These are phyloP conservation scores for Cryptococcus sp. DNA, from an alignment of 1,284 basidiomycete genomes.

Conservation along the genomic window DNA sequence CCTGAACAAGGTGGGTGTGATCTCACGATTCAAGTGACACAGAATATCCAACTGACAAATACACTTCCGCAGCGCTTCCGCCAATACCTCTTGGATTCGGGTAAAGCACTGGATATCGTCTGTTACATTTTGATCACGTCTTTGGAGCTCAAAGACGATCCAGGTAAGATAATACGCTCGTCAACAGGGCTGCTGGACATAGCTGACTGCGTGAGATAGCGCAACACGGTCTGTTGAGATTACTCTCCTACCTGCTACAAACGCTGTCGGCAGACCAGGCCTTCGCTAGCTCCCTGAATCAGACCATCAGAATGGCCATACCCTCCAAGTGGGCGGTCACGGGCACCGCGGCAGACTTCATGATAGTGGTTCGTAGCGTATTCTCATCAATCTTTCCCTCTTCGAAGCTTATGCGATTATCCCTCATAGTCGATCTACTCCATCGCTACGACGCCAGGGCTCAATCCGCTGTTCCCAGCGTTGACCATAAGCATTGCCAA, in stretches of 20 bases:
- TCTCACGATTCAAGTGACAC: neutral
- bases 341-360: slow-evolving; percentile 79
- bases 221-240: slow-evolving; percentile 85
- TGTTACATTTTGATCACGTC: slow-evolving; percentile 75
- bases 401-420: neutral
- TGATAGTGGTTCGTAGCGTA: slow-evolving; percentile 69
- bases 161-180: slow-evolving; percentile 66
- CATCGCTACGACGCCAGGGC: slow-evolving; percentile 83
- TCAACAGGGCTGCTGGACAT: slow-evolving; percentile 14
- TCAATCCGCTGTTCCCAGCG: slow-evolving; percentile 85
- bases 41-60: slow-evolving; percentile 9
- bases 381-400: neutral
- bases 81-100: slow-evolving; percentile 73
- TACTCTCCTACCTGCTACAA: slow-evolving; percentile 88
- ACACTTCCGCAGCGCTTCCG: slow-evolving; percentile 71
- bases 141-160: slow-evolving; percentile 85
- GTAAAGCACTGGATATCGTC: slow-evolving; percentile 72
- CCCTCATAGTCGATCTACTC: slow-evolving; percentile 72
- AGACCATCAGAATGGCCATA: slow-evolving; percentile 61
- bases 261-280: slow-evolving; percentile 79
- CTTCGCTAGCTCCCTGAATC: slow-evolving; percentile 69
- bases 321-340: slow-evolving; percentile 72
- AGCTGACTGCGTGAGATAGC: slow-evolving; percentile 56
- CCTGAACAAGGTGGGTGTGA: slow-evolving; percentile 71
- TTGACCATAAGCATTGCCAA: slow-evolving; percentile 88